Evolutionary conservation across 2,329 filamentous ascomycete genomes (phyloP), one percentile per base, ranked within the genome.

Genomic region (Phoma sp.): DNA sequence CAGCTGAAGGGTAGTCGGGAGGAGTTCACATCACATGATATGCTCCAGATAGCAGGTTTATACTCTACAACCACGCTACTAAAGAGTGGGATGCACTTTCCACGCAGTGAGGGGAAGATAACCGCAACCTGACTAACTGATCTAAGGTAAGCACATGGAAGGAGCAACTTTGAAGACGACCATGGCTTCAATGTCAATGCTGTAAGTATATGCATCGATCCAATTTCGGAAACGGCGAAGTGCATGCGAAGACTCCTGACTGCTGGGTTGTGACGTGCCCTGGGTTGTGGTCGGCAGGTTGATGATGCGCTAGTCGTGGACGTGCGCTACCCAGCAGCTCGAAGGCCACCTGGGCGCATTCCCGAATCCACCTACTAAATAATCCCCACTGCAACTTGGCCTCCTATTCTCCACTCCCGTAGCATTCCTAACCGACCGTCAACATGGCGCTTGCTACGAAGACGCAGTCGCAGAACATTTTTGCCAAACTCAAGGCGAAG

Each of bases 401-500:
- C 52, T 65, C 66, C 65, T 66, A 61, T 64, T 55, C 62, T 58
- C 48, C 60, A 52, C 58, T 39, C 47, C 55, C 50, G 50, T 37
- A 46, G 50, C 58, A 61, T 62, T 67, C 44, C 54, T 63, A 58
- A 57, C 54, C 55, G 48, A 51, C 54, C 49, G 57, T 54, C 67
- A 64, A 55, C 60, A 86, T 86, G 84, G 82, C 82, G 75, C 75
- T 81, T 58, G 95, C 95, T 73, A 89, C 90, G 47, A 99, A 98
- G 83, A 86, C 91, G 75, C 87, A 98, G 82, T 97, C 93, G 79
- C 90, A 93, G 76, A 93, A 93, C 80, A 91, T 99, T 77, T 99
- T 99, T 79, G 90, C 96, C 82, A 97, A 97, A 82, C 81, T 98
- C 75, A 97, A 96, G 84, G 84, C 87, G 54, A 96, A 97, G 82